Conservation (phyloP, 495 filamentous ascomycete genomes). For the Tricharina praecox region DNA sequence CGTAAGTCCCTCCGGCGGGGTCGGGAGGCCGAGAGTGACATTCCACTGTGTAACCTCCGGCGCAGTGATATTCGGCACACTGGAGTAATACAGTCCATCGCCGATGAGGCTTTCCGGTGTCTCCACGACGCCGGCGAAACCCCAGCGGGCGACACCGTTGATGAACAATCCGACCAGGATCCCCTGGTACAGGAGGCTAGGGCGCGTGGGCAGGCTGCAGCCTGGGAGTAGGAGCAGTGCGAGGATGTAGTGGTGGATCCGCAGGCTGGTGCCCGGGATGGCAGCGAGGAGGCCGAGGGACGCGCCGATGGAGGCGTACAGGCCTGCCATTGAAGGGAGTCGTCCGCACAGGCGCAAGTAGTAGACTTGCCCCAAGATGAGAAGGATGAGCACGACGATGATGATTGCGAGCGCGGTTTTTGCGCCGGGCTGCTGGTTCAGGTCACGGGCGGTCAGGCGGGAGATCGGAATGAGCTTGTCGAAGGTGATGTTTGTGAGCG, state of each 20-base stretch:
- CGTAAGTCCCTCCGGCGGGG: slow-evolving; percentile 37
- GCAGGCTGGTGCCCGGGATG: slow-evolving; percentile 64
- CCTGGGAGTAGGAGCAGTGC: slow-evolving; percentile 63
- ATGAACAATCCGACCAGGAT: slow-evolving; percentile 79
- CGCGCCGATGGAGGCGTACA: slow-evolving; percentile 48
- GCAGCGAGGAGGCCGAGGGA: slow-evolving; percentile 44
- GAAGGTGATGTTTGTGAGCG: slow-evolving; percentile 70
- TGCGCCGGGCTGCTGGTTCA: slow-evolving; percentile 61
- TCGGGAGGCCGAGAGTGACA: slow-evolving; percentile 37
- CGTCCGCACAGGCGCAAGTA: slow-evolving; percentile 57
- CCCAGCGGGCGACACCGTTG: slow-evolving; percentile 86
- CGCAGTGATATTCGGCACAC: slow-evolving; percentile 48
- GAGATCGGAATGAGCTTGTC: slow-evolving; percentile 62
- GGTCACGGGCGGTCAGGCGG: slow-evolving; percentile 58
- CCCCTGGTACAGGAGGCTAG: slow-evolving; percentile 65
- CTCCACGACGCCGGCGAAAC: slow-evolving; percentile 79
- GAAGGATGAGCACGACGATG: slow-evolving; percentile 39
- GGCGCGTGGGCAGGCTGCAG: slow-evolving; percentile 63
- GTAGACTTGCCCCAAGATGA: slow-evolving; percentile 53
- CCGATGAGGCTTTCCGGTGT: slow-evolving; percentile 54
- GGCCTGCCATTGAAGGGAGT: slow-evolving; percentile 48
- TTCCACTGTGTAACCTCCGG: slow-evolving; percentile 32
- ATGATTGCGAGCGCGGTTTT: slow-evolving; percentile 52
- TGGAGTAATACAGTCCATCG: slow-evolving; percentile 49
- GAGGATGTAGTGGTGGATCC: slow-evolving; percentile 91